Percentiles rank a stretch among this genome's conserved stretches.
Conservation (phyloP, 306 rosid genomes). For the Luffa acutangula region DNA sequence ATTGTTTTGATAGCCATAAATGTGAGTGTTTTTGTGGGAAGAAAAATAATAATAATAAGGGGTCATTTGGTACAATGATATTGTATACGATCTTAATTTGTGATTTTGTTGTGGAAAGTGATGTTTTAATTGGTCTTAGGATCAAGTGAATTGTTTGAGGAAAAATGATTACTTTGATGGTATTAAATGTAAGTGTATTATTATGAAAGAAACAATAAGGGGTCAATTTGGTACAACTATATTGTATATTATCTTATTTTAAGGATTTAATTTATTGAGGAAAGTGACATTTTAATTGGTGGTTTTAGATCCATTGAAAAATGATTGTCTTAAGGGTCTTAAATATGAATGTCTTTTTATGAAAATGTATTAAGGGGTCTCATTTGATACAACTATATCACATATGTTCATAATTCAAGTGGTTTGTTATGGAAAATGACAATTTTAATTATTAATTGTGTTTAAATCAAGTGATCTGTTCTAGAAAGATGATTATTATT, state of each 20-base stretch:
- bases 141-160: not conserved
- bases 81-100: not conserved
- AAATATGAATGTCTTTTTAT: not conserved
- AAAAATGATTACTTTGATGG: not conserved
- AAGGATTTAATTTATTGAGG: not conserved
- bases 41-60: not conserved
- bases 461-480: not conserved
- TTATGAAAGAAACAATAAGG: not conserved
- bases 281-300: not conserved
- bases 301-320: not conserved
- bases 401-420: not conserved
- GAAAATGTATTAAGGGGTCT: not conserved
- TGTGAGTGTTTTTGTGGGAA: not conserved
- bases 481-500: not conserved
- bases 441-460: not conserved
- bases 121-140: not conserved
- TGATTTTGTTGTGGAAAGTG: not conserved
- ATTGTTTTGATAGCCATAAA: not conserved
- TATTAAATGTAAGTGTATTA: not conserved
- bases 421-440: not conserved
- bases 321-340: not conserved
- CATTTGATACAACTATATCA: not conserved
- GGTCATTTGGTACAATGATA: not conserved
- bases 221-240: constrained; percentile 1
- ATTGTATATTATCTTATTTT: not conserved